Conservation (phyloP, 345 rosid species). For the Lepidium didymum region DNA sequence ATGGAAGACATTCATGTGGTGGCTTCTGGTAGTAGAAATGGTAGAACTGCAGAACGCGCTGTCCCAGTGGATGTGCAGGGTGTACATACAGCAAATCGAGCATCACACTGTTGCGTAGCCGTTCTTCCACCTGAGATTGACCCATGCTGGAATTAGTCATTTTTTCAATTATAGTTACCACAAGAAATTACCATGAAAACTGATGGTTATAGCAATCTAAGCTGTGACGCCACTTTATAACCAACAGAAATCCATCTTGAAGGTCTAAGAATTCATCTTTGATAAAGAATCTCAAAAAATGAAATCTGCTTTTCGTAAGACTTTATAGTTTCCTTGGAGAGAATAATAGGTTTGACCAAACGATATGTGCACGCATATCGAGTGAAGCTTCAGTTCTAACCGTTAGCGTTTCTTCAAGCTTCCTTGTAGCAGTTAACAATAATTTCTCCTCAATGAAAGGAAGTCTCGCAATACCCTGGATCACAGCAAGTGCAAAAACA, state of each 20-base stretch:
- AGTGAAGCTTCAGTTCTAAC: slow-evolving; percentile 35
- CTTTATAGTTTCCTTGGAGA: background rate
- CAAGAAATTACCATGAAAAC: background rate
- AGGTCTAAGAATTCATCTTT: background rate
- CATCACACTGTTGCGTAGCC: slow-evolving; percentile 74
- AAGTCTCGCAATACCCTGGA: slow-evolving; percentile 87
- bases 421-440: slow-evolving; percentile 74
- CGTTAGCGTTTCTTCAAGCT: slow-evolving; percentile 73
- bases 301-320: no score
- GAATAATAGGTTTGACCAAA: background rate
- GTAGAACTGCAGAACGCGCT: slow-evolving; percentile 38
- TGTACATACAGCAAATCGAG: slow-evolving; percentile 76
- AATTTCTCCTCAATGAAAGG: slow-evolving; percentile 85
- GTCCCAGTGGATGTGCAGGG: slow-evolving; percentile 57
- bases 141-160: background rate
- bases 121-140: slow-evolving; percentile 65
- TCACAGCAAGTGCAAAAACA: slow-evolving; percentile 19
- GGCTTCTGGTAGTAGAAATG: slow-evolving; percentile 25
- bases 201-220: background rate
- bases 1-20: slow-evolving; percentile 38
- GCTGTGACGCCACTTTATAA: slow-evolving; percentile 1
- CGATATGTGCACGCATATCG: background rate
- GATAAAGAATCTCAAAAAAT: no score
- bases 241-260: background rate
- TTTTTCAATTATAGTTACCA: background rate